Conservation (phyloP, 306 rosid genomes). For the Quercus aquifolioides region DNA sequence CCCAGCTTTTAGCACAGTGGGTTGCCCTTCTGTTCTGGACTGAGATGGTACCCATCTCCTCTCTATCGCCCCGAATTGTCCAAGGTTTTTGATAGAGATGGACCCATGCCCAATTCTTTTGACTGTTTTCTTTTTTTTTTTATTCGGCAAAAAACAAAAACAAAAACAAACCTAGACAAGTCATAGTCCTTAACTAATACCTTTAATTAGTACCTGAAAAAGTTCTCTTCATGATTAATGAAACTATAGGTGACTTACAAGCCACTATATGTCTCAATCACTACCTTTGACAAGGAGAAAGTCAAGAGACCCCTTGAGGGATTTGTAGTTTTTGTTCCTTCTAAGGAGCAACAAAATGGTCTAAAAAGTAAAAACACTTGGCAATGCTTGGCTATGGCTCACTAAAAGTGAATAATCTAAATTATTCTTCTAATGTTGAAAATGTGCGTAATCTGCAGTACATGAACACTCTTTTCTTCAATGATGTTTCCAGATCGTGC, state of each 20-base stretch:
- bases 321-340: constrained; percentile 92
- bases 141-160: no score
- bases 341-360: constrained; percentile 73
- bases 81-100: no score
- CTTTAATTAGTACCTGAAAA: no score
- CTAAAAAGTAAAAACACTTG: constrained; percentile 56
- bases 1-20: no score
- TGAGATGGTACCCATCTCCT: no score
- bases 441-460: constrained; percentile 21
- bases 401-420: constrained; percentile 5
- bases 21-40: no score
- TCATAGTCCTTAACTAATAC: no score
- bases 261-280: constrained; percentile 76
- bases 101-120: no score
- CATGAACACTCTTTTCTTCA: constrained; percentile 93
- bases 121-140: no score
- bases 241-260: constrained; percentile 63
- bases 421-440: constrained; percentile 10
- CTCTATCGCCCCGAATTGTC: no score
- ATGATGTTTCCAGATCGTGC: constrained; percentile 97
- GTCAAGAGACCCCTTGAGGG: constrained; percentile 91
- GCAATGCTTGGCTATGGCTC: constrained; percentile 44
- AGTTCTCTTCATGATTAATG: no score
- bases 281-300: constrained; percentile 75
- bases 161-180: no score